phyloP scores from a whole-genome alignment of 225 moss, liverwort and hornwort genomes.

The Marchantia polymorpha region DNA sequence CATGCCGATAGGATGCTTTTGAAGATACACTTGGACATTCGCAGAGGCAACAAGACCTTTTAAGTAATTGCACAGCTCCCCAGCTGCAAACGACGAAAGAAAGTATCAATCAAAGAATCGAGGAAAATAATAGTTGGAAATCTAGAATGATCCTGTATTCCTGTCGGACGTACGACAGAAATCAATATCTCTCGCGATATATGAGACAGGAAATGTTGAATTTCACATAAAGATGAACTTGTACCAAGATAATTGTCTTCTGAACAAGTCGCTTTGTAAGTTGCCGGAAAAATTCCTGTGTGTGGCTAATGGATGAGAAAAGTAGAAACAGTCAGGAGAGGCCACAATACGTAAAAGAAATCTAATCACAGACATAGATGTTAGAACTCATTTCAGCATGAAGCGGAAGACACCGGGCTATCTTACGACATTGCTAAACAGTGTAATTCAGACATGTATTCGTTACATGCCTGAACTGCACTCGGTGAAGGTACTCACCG shows the following conservation, averaged over 20 bases:
- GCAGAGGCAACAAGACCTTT: conserved; percentile 46
- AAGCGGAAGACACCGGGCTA: too few species aligned
- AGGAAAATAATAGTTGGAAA: too few species aligned
- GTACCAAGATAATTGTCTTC: conserved; percentile 56
- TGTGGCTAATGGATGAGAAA: conserved; percentile 35
- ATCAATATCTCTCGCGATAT: too few species aligned
- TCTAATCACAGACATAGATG: not conserved
- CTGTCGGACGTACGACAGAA: too few species aligned
- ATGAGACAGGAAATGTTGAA: too few species aligned
- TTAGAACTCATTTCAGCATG: not conserved
- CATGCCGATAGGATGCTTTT: conserved; percentile 58
- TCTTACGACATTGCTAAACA: not conserved
- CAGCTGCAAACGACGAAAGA: conserved; percentile 20
- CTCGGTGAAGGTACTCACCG: conserved; percentile 30
- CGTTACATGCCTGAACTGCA: not conserved
- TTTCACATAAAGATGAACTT: not conserved
- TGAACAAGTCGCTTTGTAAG: conserved; percentile 53
- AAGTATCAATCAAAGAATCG: not conserved
- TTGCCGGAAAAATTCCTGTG: conserved; percentile 66
- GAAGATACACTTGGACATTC: conserved; percentile 60
- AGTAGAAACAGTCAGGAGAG: conserved; percentile 5
- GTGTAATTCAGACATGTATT: not conserved
- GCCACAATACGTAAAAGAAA: not conserved
- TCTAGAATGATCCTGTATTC: too few species aligned
- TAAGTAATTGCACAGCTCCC: conserved; percentile 48